Percentiles rank a stretch among this genome's conserved stretches.
phyloP scores from a whole-genome alignment of 2,329 filamentous ascomycete genomes.

The Capronia epimyces region DNA sequence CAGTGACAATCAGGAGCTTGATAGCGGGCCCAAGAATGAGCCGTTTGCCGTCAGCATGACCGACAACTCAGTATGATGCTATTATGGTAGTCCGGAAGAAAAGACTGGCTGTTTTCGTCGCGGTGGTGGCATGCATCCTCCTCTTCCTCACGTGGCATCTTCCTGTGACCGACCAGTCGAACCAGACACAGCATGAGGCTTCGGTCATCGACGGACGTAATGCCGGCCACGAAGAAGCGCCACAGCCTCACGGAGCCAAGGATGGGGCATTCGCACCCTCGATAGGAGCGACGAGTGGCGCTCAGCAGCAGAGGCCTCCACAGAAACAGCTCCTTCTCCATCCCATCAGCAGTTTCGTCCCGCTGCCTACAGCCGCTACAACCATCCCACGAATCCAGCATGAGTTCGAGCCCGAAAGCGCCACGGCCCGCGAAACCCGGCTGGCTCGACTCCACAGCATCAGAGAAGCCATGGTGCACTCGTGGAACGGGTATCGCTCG shows the following conservation, averaged over 20 bases:
- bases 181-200: background rate
- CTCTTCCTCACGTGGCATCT: slow-evolving; percentile 1
- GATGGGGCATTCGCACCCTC: background rate
- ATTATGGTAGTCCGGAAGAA: slow-evolving; percentile 1
- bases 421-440: slow-evolving; percentile 5
- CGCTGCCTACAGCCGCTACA: slow-evolving; percentile 14
- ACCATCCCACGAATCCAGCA: slow-evolving; percentile 23
- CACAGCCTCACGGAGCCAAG: background rate
- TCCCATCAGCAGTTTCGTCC: slow-evolving; percentile 15
- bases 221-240: background rate
- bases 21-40: too few relatives aligned
- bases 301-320: background rate
- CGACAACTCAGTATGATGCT: too few relatives aligned
- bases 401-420: slow-evolving; percentile 14
- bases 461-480: slow-evolving; percentile 48
- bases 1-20: too few relatives aligned
- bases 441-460: slow-evolving; percentile 41
- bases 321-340: slow-evolving; percentile 1
- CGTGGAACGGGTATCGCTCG: slow-evolving; percentile 57
- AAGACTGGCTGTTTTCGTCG: background rate
- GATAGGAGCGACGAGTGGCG: background rate
- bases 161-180: background rate
- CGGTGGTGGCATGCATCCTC: background rate
- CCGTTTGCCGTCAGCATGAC: too few relatives aligned
- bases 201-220: background rate